Evolutionary conservation across 192 early-diverging fungal species (phyloP), one percentile per base, ranked within the genome.

Genomic region (Coemansia pectinata): DNA sequence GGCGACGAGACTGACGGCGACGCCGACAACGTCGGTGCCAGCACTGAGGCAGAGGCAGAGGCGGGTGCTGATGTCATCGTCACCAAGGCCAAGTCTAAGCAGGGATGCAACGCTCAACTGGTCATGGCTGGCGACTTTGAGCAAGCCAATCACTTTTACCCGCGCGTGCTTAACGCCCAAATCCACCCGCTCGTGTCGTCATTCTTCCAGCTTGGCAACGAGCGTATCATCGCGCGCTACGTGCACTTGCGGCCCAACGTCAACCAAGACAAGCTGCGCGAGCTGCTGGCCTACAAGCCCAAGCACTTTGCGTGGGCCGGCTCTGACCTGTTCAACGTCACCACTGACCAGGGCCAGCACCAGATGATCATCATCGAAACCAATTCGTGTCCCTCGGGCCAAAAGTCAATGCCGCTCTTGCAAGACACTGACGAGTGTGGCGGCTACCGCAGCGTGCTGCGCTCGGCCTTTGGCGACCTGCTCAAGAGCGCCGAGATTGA

Each of bases 321-420:
- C 31, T 93, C 90, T 2, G 94, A 95, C 84, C 79, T 95, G 40
- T 94, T 95, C 83, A 93, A 93, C 83, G 89, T 94, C 39, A 94
- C 92, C 2, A 95, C 93, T 17, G 85, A 90, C 7, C 85, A 78
- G 48, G 94, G 94, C 10, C 91, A 92, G 66, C 88, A 92, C 38
- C 94, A 95, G 77, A 95, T 95, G 94, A 93, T 95, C 77, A 88
- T 95, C 44, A 89, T 95, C 29, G 94, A 95, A 72, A 95, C 94
- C 42, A 95, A 95, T 76, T 94, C 92, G 47, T 95, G 94, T 65
- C 94, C 94, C 5, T 93, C 91, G 21, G 94, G 94, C 29, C 93
- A 91, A 79, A 95, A 95, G 72, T 95, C 93, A 6, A 95, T 95
- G 93, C 93, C 93, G 10, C 76, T 93, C 2, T 70, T 95, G 7